These are phyloP conservation scores for Crithidia expoeki DNA, from an alignment of 208 protist species.

Conservation along the genomic window DNA sequence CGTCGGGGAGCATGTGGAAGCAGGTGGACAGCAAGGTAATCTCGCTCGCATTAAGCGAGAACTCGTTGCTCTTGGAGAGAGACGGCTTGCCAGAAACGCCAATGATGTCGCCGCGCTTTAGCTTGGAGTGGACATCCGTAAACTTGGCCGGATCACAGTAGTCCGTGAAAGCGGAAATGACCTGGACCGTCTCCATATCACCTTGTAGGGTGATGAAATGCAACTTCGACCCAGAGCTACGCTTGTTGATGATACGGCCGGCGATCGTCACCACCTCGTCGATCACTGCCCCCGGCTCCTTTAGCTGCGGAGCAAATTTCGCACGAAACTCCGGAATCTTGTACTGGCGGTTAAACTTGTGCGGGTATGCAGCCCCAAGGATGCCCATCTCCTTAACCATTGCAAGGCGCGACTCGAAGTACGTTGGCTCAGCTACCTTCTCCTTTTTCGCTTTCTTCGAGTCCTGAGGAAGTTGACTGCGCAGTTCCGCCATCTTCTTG, in stretches of 20 bases:
- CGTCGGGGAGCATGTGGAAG: conserved; percentile 98
- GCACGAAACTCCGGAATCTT: conserved; percentile 89
- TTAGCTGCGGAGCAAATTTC: conserved; percentile 72
- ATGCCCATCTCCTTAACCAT: conserved; percentile 90
- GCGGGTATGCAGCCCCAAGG: conserved; percentile 95
- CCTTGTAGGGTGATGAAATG: conserved; percentile 97
- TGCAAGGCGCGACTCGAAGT: conserved; percentile 86
- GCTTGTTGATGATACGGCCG: conserved; percentile 85
- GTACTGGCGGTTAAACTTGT: conserved; percentile 95
- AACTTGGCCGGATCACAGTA: conserved; percentile 86
- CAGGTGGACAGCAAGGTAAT: conserved; percentile 96
- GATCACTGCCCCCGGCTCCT: conserved; percentile 46
- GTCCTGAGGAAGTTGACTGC: conserved; percentile 46
- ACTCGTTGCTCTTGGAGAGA: conserved; percentile 89
- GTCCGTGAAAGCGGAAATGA: conserved; percentile 78
- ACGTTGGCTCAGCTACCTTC: conserved; percentile 65
- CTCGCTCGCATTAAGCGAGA: conserved; percentile 86
- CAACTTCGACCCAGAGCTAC: conserved; percentile 92
- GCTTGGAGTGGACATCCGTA: conserved; percentile 69
- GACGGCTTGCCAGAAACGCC: conserved; percentile 94
- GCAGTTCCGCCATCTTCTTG: conserved; percentile 76
- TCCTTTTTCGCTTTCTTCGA: conserved; percentile 55
- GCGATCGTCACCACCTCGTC: conserved; percentile 86
- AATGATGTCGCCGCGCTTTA: conserved; percentile 99
- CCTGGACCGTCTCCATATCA: conserved; percentile 95